Conservation (phyloP, 2,329 filamentous ascomycete genomes). For the Elsinoe fawcettii region DNA sequence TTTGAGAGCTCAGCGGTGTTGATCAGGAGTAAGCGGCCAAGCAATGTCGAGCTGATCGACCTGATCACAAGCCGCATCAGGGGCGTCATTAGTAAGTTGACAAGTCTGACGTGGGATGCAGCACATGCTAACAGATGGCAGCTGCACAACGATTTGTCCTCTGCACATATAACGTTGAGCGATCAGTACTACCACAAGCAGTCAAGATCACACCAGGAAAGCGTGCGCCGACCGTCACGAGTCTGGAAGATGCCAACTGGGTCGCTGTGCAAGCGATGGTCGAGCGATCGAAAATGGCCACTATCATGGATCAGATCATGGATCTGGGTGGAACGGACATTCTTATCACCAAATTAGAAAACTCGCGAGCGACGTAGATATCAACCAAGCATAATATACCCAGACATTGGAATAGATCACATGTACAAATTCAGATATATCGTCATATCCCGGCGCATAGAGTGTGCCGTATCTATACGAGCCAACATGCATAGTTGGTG, state of each 20-base stretch:
- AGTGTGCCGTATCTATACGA: background rate
- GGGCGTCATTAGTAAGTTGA: conserved; percentile 71
- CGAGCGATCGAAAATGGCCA: conserved; percentile 73
- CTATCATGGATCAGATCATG: conserved; percentile 77
- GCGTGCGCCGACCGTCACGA: conserved; percentile 84
- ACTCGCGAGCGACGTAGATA: conserved; percentile 50
- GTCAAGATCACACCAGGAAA: conserved; percentile 82
- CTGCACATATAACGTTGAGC: conserved; percentile 90
- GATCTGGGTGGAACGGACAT: conserved; percentile 76
- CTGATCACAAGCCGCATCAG: conserved; percentile 79
- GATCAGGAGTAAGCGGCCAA: conserved; percentile 80
- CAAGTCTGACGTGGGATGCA: too few species aligned
- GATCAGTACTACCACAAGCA: conserved; percentile 58
- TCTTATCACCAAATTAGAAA: conserved; percentile 76
- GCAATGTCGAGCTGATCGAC: conserved; percentile 70
- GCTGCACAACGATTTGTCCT: conserved; percentile 86
- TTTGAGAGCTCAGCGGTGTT: conserved; percentile 80
- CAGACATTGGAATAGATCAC: background rate
- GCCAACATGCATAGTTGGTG: background rate
- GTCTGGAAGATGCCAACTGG: conserved; percentile 82
- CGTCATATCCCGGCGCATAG: background rate
- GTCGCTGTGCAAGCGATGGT: conserved; percentile 95
- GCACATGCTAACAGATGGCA: conserved; percentile 24
- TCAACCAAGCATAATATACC: background rate
- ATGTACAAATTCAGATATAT: background rate